A percentile compares a stretch with the other conserved stretches of the same genome.
Conservation (phyloP, 2,329 filamentous ascomycete species). For the Dothideomycetes sp. region DNA sequence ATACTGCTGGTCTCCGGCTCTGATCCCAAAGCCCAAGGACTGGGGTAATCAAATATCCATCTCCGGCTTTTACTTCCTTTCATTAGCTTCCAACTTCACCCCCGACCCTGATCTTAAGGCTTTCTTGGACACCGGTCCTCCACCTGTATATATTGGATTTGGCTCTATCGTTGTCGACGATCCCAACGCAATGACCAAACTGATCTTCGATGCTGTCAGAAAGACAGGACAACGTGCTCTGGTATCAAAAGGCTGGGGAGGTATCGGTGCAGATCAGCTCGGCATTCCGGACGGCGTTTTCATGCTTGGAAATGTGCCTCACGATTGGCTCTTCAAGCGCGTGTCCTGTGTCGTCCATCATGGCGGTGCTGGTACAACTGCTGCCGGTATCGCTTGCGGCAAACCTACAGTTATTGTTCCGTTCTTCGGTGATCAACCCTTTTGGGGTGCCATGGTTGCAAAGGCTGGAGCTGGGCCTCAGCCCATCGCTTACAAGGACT, state of each 20-base stretch:
- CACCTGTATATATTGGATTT: conserved; percentile 75
- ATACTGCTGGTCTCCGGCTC: conserved; percentile 80
- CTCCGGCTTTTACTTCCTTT: conserved; percentile 70
- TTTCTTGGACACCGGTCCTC: conserved; percentile 61
- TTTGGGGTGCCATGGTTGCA: conserved; percentile 54
- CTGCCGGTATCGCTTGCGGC: conserved; percentile 41
- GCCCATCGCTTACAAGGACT: conserved; percentile 33
- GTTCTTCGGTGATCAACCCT: conserved; percentile 48
- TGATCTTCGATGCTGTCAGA: conserved; percentile 63
- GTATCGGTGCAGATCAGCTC: conserved; percentile 35
- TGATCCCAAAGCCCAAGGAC: conserved; percentile 69
- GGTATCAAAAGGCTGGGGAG: conserved; percentile 55
- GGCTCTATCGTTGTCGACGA: conserved; percentile 76
- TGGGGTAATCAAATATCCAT: conserved; percentile 66
- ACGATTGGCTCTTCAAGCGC: conserved; percentile 50
- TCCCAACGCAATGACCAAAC: conserved; percentile 58
- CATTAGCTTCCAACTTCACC: conserved; percentile 56
- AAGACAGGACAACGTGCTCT: conserved; percentile 44
- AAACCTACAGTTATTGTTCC: conserved; percentile 45
- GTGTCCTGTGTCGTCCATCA: conserved; percentile 50
- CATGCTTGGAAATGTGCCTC: conserved; percentile 47
- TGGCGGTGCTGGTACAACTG: conserved; percentile 50
- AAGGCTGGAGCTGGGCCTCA: conserved; percentile 22
- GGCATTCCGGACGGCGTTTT: conserved; percentile 37
- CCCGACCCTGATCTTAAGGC: conserved; percentile 56